Percentiles rank a stretch among this genome's conserved stretches.
phyloP scores from a whole-genome alignment of 2,329 filamentous ascomycete genomes.

The Ophiosphaerella korrae region DNA sequence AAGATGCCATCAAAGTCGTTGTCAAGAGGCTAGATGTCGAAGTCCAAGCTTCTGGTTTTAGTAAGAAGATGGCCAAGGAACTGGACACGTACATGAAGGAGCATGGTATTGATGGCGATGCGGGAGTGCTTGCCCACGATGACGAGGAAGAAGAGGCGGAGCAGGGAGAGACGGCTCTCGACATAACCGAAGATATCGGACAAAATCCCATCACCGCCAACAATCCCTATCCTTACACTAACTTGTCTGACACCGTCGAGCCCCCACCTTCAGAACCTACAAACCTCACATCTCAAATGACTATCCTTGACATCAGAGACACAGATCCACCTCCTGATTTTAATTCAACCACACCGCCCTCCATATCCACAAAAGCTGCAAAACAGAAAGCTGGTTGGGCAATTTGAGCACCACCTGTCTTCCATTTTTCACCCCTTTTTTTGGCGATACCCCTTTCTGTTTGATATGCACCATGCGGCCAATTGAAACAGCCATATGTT shows the following conservation, averaged over 20 bases:
- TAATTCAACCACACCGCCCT: conserved; percentile 32
- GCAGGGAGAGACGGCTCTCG: conserved; percentile 6
- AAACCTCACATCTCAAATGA: conserved; percentile 38
- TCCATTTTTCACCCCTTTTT: conserved; percentile 4
- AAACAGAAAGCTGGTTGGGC: conserved; percentile 46
- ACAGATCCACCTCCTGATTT: conserved; percentile 42
- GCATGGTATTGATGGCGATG: conserved; percentile 63
- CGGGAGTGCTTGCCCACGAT: conserved; percentile 40
- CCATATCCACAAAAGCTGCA: conserved; percentile 42
- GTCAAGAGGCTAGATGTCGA: conserved; percentile 80
- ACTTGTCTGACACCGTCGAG: neutral
- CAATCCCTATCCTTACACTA: too few relatives aligned
- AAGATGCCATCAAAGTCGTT: conserved; percentile 75
- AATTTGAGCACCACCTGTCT: conserved; percentile 15
- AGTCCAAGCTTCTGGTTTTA: conserved; percentile 92
- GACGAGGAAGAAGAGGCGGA: conserved; percentile 26
- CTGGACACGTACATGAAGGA: conserved; percentile 87
- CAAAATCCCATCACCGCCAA: conserved; percentile 1
- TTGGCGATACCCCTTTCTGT: conserved; percentile 20
- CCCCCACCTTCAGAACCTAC: conserved; percentile 8
- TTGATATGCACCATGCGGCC: neutral
- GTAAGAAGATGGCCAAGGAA: conserved; percentile 95
- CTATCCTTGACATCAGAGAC: conserved; percentile 45
- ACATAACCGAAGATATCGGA: conserved; percentile 6
- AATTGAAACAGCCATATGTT: too few relatives aligned